These are phyloP conservation scores for Acer yangbiense DNA, from an alignment of 345 rosid genomes.

Conservation along the genomic window DNA sequence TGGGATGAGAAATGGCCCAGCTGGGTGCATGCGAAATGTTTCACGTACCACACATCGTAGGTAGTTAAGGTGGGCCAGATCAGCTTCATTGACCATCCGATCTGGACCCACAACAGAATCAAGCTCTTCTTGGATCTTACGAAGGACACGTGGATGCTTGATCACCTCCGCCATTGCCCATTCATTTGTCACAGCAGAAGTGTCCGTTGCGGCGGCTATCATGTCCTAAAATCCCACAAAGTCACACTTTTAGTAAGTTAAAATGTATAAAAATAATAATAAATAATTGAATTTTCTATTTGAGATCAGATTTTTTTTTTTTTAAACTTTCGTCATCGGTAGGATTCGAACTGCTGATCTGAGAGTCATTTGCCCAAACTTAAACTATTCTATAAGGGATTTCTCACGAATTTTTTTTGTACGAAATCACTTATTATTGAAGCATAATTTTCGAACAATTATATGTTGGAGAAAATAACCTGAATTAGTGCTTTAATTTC, in stretches of 20 bases:
- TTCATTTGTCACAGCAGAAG: slow-evolving; percentile 93
- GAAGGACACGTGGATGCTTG: slow-evolving; percentile 72
- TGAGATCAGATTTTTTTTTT: too few relatives aligned
- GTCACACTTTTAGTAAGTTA: background rate
- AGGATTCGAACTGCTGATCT: too few relatives aligned
- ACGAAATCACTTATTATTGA: too few relatives aligned
- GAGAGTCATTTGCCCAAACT: too few relatives aligned
- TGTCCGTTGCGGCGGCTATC: slow-evolving; percentile 97
- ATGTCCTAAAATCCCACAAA: slow-evolving; percentile 53
- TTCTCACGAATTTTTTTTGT: too few relatives aligned
- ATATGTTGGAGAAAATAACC: slow-evolving; percentile 28
- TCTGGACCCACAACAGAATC: slow-evolving; percentile 61
- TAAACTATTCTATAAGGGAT: too few relatives aligned
- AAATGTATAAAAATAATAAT: background rate
- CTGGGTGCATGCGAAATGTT: slow-evolving; percentile 93
- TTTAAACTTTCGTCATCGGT: too few relatives aligned
- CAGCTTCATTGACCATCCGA: slow-evolving; percentile 74
- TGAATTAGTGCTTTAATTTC: slow-evolving; percentile 94
- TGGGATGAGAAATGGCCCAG: slow-evolving; percentile 90
- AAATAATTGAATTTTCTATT: too few relatives aligned
- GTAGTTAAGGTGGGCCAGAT: slow-evolving; percentile 67
- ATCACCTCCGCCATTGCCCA: slow-evolving; percentile 98
- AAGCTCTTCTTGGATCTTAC: slow-evolving; percentile 71
- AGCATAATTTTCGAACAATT: too few relatives aligned
- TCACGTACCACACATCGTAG: slow-evolving; percentile 92